A percentile compares a stretch with the other conserved stretches of the same genome.
Evolutionary conservation across 179 eudicot genomes (phyloP).

Genomic region (Heliamphora pulchella): DNA sequence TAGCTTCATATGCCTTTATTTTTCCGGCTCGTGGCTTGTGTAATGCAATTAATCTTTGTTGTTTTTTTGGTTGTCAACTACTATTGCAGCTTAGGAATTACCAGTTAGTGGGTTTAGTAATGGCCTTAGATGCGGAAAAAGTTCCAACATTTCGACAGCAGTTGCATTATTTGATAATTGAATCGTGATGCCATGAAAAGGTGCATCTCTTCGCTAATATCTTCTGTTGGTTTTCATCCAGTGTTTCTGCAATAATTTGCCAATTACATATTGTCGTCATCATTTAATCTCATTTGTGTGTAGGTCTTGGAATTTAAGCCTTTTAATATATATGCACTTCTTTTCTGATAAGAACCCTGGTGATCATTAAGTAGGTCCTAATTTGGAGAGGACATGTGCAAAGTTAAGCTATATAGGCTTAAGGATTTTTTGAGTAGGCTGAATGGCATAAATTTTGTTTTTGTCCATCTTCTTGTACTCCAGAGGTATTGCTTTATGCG

Average conservation of each 20-base stretch:
- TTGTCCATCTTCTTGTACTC: background rate
- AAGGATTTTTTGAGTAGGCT: background rate
- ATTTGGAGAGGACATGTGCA: too few relatives aligned
- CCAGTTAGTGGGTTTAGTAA: slow-evolving; percentile 64
- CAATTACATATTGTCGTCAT: background rate
- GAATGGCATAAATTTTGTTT: background rate
- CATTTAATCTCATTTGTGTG: background rate
- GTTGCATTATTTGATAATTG: slow-evolving; percentile 58
- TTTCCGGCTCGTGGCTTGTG: background rate
- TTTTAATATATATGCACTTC: too few relatives aligned
- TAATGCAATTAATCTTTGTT: background rate
- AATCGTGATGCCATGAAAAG: slow-evolving; percentile 26
- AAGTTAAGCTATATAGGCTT: too few relatives aligned
- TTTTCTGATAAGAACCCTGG: too few relatives aligned
- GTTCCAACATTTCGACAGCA: slow-evolving; percentile 42
- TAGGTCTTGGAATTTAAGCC: background rate
- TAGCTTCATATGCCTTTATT: background rate
- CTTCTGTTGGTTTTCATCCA: background rate
- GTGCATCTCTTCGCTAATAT: background rate
- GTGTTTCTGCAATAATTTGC: background rate
- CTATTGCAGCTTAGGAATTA: slow-evolving; percentile 64
- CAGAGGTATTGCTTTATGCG: background rate
- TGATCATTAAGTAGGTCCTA: too few relatives aligned
- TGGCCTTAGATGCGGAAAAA: slow-evolving; percentile 75
- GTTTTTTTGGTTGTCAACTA: background rate